These are phyloP conservation scores for Cryomyces minteri DNA, from an alignment of 495 filamentous ascomycete genomes.

Conservation along the genomic window DNA sequence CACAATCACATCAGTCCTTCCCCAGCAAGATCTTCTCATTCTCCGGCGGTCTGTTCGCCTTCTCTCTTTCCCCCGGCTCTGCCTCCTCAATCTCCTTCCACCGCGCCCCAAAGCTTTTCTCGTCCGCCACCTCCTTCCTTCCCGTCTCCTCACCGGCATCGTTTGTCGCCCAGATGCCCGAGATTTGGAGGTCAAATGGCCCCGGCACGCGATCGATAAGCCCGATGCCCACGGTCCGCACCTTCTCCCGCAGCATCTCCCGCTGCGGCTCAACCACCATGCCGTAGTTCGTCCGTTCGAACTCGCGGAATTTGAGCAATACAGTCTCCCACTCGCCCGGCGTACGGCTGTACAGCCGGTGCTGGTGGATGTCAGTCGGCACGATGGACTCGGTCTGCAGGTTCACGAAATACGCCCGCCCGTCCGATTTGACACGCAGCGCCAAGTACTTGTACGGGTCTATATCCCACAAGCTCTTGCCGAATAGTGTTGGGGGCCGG, in stretches of 20 bases:
- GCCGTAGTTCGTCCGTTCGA: constrained; percentile 87
- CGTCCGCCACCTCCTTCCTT: too few relatives aligned
- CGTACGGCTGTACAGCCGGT: constrained; percentile 65
- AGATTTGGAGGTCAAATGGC: constrained; percentile 65
- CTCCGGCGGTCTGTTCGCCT: too few relatives aligned
- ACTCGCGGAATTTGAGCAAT: constrained; percentile 71
- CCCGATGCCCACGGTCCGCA: constrained; percentile 71
- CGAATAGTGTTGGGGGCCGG: constrained; percentile 44
- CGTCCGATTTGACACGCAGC: constrained; percentile 79
- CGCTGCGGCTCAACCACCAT: constrained; percentile 80
- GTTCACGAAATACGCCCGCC: constrained; percentile 84
- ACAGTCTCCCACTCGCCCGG: constrained; percentile 88
- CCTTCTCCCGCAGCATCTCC: constrained; percentile 65
- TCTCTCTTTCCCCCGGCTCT: too few relatives aligned
- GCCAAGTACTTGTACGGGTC: constrained; percentile 79
- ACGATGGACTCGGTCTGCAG: constrained; percentile 86
- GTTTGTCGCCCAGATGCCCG: constrained; percentile 71
- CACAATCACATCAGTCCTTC: too few relatives aligned
- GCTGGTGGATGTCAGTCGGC: constrained; percentile 87
- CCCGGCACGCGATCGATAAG: constrained; percentile 79
- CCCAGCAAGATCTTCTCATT: too few relatives aligned
- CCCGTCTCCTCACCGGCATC: too few relatives aligned
- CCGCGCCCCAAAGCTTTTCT: too few relatives aligned
- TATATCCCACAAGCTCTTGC: constrained; percentile 67
- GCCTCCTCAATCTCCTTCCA: too few relatives aligned